Evolutionary conservation across 257 asterid species (phyloP).

Genomic region (Gynochthodes officinalis): DNA sequence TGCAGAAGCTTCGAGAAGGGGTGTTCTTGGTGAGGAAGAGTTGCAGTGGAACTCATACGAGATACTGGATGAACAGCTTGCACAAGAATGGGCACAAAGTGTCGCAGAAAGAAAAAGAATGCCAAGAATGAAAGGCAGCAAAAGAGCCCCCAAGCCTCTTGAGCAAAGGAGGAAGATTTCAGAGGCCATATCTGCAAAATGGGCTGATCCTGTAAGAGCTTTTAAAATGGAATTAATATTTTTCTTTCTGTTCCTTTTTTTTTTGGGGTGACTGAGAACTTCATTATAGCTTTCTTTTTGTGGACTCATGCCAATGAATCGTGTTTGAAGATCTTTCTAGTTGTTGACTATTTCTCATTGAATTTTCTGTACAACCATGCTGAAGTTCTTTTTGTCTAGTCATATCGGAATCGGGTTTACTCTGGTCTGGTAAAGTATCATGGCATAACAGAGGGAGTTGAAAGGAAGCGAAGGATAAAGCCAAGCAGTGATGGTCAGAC

Average conservation of each 20-base stretch:
- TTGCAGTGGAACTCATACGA: conserved; percentile 78
- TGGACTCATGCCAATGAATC: neutral
- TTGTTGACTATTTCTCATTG: neutral
- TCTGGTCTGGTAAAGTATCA: conserved; percentile 66
- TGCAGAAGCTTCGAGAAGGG: conserved; percentile 63
- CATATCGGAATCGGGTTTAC: conserved; percentile 61
- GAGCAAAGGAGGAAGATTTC: conserved; percentile 91
- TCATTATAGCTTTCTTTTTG: neutral
- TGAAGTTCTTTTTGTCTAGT: conserved; percentile 33
- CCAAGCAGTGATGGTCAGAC: conserved; percentile 44
- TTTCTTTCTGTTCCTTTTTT: neutral
- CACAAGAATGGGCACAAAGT: conserved; percentile 66
- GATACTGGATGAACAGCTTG: conserved; percentile 50
- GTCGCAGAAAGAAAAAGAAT: conserved; percentile 53
- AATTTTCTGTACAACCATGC: neutral
- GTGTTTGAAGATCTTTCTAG: neutral
- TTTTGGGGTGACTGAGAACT: neutral
- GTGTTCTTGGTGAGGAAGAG: conserved; percentile 70
- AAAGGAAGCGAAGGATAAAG: conserved; percentile 59
- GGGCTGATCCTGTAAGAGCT: conserved; percentile 92
- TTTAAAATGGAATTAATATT: neutral
- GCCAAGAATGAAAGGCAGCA: conserved; percentile 59
- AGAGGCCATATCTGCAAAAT: conserved; percentile 85
- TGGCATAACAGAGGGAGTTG: conserved; percentile 51
- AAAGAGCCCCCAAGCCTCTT: conserved; percentile 83